These are phyloP conservation scores for Elongisporangium undulatum DNA, from an alignment of 352 stramenopile species.

Conservation along the genomic window DNA sequence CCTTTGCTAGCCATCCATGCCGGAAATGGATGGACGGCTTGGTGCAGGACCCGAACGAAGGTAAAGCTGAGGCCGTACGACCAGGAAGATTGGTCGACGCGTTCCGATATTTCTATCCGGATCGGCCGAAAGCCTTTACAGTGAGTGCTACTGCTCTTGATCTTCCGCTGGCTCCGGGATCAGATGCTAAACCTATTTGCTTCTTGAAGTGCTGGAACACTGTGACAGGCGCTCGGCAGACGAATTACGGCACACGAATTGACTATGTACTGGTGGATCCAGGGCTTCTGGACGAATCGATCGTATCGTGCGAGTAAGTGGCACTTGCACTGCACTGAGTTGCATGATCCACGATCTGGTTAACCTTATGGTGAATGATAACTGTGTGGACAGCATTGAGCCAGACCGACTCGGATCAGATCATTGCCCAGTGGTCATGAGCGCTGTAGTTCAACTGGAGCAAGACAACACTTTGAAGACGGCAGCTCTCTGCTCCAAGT, in stretches of 20 bases:
- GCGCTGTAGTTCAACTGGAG: slow-evolving; percentile 30
- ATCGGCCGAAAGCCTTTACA: slow-evolving; percentile 72
- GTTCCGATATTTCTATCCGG: slow-evolving; percentile 79
- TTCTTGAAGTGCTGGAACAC: slow-evolving; percentile 79
- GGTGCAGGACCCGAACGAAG: slow-evolving; percentile 10
- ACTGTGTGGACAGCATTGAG: slow-evolving; percentile 30
- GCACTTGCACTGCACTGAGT: background rate
- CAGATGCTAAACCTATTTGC: background rate
- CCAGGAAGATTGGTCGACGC: slow-evolving; percentile 54
- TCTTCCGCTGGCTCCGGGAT: background rate
- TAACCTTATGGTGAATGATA: background rate
- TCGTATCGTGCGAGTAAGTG: slow-evolving; percentile 55
- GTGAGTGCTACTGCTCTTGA: slow-evolving; percentile 17
- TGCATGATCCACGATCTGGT: background rate
- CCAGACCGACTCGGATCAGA: slow-evolving; percentile 62
- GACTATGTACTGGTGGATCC: slow-evolving; percentile 88
- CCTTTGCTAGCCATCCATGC: slow-evolving; percentile 62
- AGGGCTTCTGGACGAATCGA: slow-evolving; percentile 32
- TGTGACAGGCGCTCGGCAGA: slow-evolving; percentile 76
- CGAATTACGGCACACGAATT: slow-evolving; percentile 89
- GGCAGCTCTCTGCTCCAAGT: slow-evolving; percentile 58
- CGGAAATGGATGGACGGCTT: slow-evolving; percentile 66
- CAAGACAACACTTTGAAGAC: slow-evolving; percentile 11
- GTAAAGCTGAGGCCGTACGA: background rate
- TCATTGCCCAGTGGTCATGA: slow-evolving; percentile 71